Evolutionary conservation across 345 rosid species (phyloP).

Genomic region (Theobroma cacao): DNA sequence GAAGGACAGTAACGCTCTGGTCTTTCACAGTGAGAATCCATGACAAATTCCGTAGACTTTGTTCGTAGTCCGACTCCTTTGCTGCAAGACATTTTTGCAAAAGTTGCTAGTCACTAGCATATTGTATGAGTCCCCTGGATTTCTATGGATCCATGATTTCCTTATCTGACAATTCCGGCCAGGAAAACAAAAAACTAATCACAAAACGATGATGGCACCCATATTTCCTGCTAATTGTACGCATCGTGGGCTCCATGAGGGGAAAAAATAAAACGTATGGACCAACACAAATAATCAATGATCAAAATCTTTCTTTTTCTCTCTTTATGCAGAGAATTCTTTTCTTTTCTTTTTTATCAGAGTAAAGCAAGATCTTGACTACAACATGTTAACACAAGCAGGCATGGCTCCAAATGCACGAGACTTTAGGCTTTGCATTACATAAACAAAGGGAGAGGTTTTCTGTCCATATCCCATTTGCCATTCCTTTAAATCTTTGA

Average conservation of each 20-base stretch:
- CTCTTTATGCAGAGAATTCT: not conserved
- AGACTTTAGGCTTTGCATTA: not conserved
- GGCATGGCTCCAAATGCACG: not conserved
- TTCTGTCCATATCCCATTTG: no score
- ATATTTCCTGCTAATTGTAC: not conserved
- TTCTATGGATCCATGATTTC: not conserved
- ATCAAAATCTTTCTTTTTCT: not conserved
- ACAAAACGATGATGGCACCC: not conserved
- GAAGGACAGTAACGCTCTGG: not conserved
- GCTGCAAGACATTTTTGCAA: not conserved
- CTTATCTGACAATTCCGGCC: slow-evolving; percentile 7
- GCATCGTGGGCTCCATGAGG: not conserved
- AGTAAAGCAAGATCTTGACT: not conserved
- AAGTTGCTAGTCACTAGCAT: not conserved
- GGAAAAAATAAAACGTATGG: not conserved
- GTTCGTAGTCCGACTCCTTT: not conserved
- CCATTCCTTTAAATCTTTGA: no score
- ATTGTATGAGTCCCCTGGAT: not conserved
- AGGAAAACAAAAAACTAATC: not conserved
- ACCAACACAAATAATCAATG: not conserved
- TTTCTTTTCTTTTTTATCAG: not conserved
- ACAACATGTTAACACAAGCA: not conserved
- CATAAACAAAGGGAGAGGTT: not conserved
- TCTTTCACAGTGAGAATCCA: slow-evolving; percentile 11
- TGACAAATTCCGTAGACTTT: not conserved